Percentiles rank a stretch among this genome's conserved stretches.
phyloP scores from a whole-genome alignment of 2,329 filamentous ascomycete genomes.

The Xenosphaeropsis pyriputrescens region DNA sequence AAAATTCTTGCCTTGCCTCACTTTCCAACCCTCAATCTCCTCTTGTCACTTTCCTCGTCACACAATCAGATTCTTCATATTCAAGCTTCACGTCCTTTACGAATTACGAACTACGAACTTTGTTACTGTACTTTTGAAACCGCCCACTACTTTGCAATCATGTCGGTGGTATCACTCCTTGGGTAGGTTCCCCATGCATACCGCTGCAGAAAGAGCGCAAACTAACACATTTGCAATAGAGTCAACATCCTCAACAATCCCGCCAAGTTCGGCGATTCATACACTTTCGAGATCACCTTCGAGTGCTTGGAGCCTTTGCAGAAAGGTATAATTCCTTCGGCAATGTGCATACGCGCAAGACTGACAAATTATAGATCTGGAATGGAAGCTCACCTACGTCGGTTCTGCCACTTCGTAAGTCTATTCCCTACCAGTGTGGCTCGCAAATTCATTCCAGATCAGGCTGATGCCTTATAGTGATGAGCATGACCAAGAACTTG shows the following conservation, averaged over 20 bases:
- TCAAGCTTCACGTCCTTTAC: no score
- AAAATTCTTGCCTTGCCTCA: no score
- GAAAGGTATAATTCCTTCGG: slow-evolving; percentile 47
- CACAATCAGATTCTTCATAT: no score
- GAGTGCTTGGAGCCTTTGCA: slow-evolving; percentile 91
- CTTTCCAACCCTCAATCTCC: no score
- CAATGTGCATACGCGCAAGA: slow-evolving; percentile 1
- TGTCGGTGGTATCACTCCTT: slow-evolving; percentile 94
- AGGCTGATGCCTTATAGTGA: slow-evolving; percentile 39
- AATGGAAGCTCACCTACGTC: slow-evolving; percentile 99
- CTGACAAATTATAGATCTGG: slow-evolving; percentile 51
- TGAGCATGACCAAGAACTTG: slow-evolving; percentile 96
- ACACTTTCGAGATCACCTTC: slow-evolving; percentile 97
- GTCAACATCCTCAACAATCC: slow-evolving; percentile 97
- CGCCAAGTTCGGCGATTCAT: slow-evolving; percentile 80
- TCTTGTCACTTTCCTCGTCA: no score
- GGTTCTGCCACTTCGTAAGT: slow-evolving; percentile 92
- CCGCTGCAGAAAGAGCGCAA: neutral
- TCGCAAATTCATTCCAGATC: slow-evolving; percentile 4
- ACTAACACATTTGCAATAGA: slow-evolving; percentile 19
- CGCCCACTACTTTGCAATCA: slow-evolving; percentile 20
- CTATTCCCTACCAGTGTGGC: slow-evolving; percentile 2
- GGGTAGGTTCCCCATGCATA: neutral
- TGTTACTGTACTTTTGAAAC: no score
- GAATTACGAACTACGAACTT: no score